Evolutionary conservation across 1,139 yeast species (phyloP).

Genomic region (Sugiyamaella sp.): DNA sequence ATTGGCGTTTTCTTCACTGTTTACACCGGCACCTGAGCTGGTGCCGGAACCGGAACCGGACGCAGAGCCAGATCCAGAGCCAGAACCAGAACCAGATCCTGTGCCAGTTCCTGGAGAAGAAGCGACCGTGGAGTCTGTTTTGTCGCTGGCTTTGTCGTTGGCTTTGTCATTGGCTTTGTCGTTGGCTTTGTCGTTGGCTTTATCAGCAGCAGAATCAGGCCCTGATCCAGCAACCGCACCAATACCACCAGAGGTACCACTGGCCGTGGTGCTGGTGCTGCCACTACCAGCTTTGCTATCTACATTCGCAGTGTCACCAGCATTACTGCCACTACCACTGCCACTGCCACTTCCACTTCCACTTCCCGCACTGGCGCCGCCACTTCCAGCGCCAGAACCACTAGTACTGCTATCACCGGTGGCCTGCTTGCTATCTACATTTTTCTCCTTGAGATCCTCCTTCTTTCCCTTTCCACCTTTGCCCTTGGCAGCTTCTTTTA

Average conservation of each 20-base stretch:
- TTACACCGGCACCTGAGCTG: background rate
- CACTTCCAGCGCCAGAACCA: background rate
- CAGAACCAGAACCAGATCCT: conserved; percentile 10
- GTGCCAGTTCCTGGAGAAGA: too few relatives aligned
- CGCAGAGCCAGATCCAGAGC: conserved; percentile 2
- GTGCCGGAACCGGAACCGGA: background rate
- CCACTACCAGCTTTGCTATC: conserved; percentile 9
- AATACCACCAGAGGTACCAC: conserved; percentile 7
- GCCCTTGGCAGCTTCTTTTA: conserved; percentile 14
- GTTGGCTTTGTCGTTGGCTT: background rate
- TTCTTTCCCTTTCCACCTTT: conserved; percentile 16
- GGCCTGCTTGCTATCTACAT: background rate
- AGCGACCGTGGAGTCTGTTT: background rate
- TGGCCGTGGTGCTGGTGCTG: background rate
- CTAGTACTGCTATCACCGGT: background rate
- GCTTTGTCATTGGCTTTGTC: too few relatives aligned
- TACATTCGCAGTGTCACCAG: too few relatives aligned
- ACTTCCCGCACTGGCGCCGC: background rate
- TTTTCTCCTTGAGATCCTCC: background rate
- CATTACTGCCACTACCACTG: background rate
- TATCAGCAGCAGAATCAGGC: conserved; percentile 11
- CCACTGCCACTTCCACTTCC: background rate
- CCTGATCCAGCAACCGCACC: conserved; percentile 19
- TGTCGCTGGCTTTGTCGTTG: background rate
- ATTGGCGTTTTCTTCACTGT: too few relatives aligned